Conservation (phyloP, 805 yeast genomes). For the Candida khao-thaluensis region DNA sequence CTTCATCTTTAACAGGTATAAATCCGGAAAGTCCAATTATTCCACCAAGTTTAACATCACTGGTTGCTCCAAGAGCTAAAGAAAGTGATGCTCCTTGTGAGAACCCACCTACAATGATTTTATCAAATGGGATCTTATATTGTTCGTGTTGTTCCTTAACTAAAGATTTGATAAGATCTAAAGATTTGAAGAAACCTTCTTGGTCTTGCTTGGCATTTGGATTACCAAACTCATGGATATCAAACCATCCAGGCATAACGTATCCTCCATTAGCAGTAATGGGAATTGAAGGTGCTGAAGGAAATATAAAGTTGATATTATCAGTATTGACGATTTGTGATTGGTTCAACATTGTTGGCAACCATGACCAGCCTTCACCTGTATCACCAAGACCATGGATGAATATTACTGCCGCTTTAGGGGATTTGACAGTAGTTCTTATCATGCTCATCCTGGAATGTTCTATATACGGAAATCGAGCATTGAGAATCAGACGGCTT, state of each 20-base stretch:
- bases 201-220: conserved; percentile 48
- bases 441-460: conserved; percentile 1
- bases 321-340: conserved; percentile 47
- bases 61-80: conserved; percentile 54
- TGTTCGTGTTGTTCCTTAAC: conserved; percentile 53
- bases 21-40: conserved; percentile 78
- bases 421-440: conserved; percentile 2
- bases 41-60: conserved; percentile 72
- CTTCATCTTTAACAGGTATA: conserved; percentile 36
- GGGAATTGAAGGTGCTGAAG: conserved; percentile 79
- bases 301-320: conserved; percentile 70
- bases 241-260: conserved; percentile 85
- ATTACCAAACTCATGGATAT: conserved; percentile 57
- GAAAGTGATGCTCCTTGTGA: conserved; percentile 91
- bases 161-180: conserved; percentile 40
- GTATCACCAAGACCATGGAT: conserved; percentile 92
- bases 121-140: conserved; percentile 54
- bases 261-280: conserved; percentile 67
- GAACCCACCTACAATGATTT: conserved; percentile 91
- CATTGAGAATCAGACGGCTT: too few species aligned
- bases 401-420: conserved; percentile 41
- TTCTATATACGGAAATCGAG: too few species aligned
- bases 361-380: conserved; percentile 85
- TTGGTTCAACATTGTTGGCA: conserved; percentile 61
- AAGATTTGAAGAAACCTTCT: conserved; percentile 51